Percentiles rank a stretch among this genome's conserved stretches.
phyloP scores from a whole-genome alignment of 345 rosid species.

The Noccaea bulbosa region DNA sequence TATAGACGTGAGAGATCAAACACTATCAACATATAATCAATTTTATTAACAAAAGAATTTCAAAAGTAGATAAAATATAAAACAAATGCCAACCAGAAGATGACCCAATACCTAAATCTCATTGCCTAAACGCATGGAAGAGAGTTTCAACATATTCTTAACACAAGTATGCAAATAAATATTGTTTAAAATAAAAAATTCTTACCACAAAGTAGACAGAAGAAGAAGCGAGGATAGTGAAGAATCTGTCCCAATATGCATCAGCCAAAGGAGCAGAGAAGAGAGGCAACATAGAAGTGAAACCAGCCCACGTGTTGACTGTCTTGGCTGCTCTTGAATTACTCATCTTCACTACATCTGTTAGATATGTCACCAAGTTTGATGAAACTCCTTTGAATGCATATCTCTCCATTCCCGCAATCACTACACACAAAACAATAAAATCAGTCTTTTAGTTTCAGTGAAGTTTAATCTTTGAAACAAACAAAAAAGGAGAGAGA shows the following conservation, averaged over 20 bases:
- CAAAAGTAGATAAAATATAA: neutral
- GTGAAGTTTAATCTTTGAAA: constrained; percentile 14
- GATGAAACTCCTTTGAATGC: constrained; percentile 98
- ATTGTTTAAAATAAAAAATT: constrained; percentile 13
- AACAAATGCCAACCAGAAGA: neutral
- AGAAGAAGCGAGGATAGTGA: constrained; percentile 73
- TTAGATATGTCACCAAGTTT: constrained; percentile 86
- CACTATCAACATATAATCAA: constrained; percentile 7
- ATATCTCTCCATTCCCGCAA: constrained; percentile 93
- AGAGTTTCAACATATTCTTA: neutral
- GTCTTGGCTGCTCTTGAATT: constrained; percentile 91
- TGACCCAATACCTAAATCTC: neutral
- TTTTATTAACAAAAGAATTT: neutral
- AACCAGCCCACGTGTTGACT: constrained; percentile 93
- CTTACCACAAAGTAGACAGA: constrained; percentile 75
- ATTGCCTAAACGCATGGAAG: neutral
- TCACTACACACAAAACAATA: constrained; percentile 42
- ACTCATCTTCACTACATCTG: constrained; percentile 82
- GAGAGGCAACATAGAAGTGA: constrained; percentile 85
- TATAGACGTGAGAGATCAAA: neutral
- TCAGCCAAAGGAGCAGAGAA: constrained; percentile 85
- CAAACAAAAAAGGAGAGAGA: constrained; percentile 9
- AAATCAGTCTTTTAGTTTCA: neutral
- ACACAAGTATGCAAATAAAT: neutral
- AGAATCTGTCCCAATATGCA: constrained; percentile 74